These are phyloP conservation scores for Colletotrichum limetticola DNA, from an alignment of 2,329 filamentous ascomycete genomes.

Conservation along the genomic window DNA sequence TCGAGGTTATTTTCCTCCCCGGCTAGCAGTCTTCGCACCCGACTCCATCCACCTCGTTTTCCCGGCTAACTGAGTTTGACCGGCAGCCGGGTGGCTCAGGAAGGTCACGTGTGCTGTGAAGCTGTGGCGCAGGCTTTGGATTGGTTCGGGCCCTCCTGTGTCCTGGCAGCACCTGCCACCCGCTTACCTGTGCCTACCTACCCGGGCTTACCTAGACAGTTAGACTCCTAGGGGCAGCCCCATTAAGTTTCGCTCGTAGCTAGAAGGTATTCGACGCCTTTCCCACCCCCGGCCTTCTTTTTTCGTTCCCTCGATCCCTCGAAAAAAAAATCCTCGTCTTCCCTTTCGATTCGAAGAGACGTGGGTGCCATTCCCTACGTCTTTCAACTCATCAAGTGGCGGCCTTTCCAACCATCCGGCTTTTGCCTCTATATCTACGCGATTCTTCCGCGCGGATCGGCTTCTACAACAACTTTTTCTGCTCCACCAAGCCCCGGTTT, in stretches of 20 bases:
- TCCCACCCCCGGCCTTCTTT: slow-evolving; percentile 15
- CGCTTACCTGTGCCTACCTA: neutral
- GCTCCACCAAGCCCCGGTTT: slow-evolving; percentile 34
- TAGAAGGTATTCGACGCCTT: slow-evolving; percentile 21
- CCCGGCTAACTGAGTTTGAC: slow-evolving; percentile 49
- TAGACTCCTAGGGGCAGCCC: slow-evolving; percentile 10
- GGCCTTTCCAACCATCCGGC: slow-evolving; percentile 21
- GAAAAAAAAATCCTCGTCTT: slow-evolving; percentile 14
- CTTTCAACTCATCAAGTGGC: slow-evolving; percentile 17
- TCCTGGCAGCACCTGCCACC: neutral
- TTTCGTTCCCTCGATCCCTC: slow-evolving; percentile 32
- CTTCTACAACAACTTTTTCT: slow-evolving; percentile 34
- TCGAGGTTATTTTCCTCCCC: slow-evolving; percentile 44
- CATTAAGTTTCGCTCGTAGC: slow-evolving; percentile 25
- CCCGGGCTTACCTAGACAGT: neutral
- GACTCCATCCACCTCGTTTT: slow-evolving; percentile 42
- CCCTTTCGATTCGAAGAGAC: slow-evolving; percentile 23
- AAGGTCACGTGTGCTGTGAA: neutral
- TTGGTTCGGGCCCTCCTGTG: neutral
- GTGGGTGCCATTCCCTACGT: slow-evolving; percentile 28
- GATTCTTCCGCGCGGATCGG: slow-evolving; percentile 31
- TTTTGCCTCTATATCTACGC: slow-evolving; percentile 35
- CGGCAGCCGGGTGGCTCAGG: slow-evolving; percentile 17
- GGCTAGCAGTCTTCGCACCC: slow-evolving; percentile 39
- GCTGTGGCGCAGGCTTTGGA: neutral